Evolutionary conservation across 2,329 filamentous ascomycete species (phyloP).

Genomic region (Fusarium citri): DNA sequence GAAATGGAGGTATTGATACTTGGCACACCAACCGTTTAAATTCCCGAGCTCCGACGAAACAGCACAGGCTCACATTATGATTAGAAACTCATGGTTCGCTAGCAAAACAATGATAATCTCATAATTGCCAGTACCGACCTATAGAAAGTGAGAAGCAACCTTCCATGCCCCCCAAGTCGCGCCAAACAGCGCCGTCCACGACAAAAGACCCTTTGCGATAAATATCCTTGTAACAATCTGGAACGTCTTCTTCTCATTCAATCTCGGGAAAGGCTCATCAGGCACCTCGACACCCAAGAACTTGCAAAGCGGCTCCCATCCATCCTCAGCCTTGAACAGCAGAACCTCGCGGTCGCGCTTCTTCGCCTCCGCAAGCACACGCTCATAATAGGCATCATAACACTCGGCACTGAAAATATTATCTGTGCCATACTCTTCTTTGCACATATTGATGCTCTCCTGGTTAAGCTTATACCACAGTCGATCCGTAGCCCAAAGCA

Average conservation of each 20-base stretch:
- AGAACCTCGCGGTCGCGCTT: slow-evolving; percentile 46
- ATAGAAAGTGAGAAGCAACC: slow-evolving; percentile 4
- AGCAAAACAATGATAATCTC: accelerated
- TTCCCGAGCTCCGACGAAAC: no score
- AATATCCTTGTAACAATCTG: slow-evolving; percentile 28
- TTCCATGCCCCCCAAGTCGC: slow-evolving; percentile 29
- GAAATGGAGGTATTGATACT: no score
- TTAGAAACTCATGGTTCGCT: not conserved
- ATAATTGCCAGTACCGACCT: accelerated
- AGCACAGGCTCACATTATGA: no score
- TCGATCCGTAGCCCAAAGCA: slow-evolving; percentile 47
- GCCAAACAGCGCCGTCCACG: slow-evolving; percentile 26
- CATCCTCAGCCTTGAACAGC: slow-evolving; percentile 50
- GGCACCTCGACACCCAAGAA: slow-evolving; percentile 46
- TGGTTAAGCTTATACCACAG: slow-evolving; percentile 45
- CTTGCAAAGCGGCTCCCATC: slow-evolving; percentile 58
- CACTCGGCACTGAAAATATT: not conserved
- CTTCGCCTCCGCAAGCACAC: slow-evolving; percentile 46
- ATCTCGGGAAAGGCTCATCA: slow-evolving; percentile 21
- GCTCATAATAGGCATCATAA: slow-evolving; percentile 37
- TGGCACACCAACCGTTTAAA: no score
- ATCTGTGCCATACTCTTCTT: not conserved
- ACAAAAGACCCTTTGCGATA: slow-evolving; percentile 25
- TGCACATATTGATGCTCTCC: not conserved
- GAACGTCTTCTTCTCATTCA: slow-evolving; percentile 39